phyloP scores from a whole-genome alignment of 164 flowering plant species.

The Cinnamomum micranthum region DNA sequence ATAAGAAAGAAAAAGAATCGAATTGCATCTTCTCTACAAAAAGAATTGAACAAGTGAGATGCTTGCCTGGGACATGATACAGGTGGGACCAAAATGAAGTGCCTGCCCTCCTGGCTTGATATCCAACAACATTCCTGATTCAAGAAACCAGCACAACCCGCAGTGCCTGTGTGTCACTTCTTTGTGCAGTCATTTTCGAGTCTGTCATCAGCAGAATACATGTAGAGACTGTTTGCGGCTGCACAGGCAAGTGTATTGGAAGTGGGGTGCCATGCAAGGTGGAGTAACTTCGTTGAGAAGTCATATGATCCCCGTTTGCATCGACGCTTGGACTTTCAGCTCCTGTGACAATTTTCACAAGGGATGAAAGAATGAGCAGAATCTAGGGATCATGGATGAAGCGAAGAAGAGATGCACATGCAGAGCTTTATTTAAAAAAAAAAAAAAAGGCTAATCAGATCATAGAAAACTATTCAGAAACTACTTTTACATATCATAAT shows the following conservation, averaged over 20 bases:
- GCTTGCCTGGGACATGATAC: constrained; percentile 17
- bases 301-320: constrained; percentile 91
- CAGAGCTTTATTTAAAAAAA: too few species aligned
- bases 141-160: neutral
- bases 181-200: neutral
- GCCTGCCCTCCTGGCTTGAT: constrained; percentile 6
- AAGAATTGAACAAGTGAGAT: constrained; percentile 13
- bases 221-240: constrained; percentile 98
- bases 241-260: constrained; percentile 96
- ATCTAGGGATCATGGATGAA: too few species aligned
- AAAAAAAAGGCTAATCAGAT: too few species aligned
- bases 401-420: too few species aligned
- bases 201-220: constrained; percentile 77
- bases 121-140: neutral
- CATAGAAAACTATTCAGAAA: too few species aligned
- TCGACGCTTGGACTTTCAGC: constrained; percentile 64
- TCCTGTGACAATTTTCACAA: constrained; percentile 35
- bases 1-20: constrained; percentile 9
- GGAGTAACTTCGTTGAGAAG: constrained; percentile 90
- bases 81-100: constrained; percentile 8
- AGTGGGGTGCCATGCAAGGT: constrained; percentile 95
- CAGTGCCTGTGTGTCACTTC: neutral
- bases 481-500: too few species aligned
- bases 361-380: too few species aligned
- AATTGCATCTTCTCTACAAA: constrained; percentile 15